A percentile compares a stretch with the other conserved stretches of the same genome.
These are phyloP conservation scores for Trematosphaeria pertusa DNA, from an alignment of 2,329 filamentous ascomycete genomes.

Conservation along the genomic window DNA sequence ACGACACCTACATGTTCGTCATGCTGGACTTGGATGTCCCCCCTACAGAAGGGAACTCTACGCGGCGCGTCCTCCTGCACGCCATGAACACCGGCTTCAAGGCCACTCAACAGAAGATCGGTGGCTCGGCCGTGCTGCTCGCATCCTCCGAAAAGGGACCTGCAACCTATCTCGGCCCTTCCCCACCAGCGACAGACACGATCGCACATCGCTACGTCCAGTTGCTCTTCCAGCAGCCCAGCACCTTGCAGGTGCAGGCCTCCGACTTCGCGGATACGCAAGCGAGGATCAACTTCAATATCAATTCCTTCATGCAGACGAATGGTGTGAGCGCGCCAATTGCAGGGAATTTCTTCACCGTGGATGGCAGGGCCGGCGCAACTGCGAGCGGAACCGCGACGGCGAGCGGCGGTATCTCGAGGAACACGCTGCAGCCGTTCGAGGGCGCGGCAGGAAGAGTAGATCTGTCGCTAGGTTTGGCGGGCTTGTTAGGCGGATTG, in stretches of 20 bases:
- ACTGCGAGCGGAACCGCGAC: slow-evolving; percentile 17
- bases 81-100: slow-evolving; percentile 44
- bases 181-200: slow-evolving; percentile 42
- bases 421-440: slow-evolving; percentile 26
- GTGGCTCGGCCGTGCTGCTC: slow-evolving; percentile 31
- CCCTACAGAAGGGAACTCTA: slow-evolving; percentile 25
- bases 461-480: slow-evolving; percentile 18
- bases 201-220: slow-evolving; percentile 45
- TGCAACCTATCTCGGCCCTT: slow-evolving; percentile 39
- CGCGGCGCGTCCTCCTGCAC: slow-evolving; percentile 41
- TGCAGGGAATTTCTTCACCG: slow-evolving; percentile 45
- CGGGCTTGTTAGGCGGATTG: slow-evolving; percentile 20
- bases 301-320: slow-evolving; percentile 32
- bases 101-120: slow-evolving; percentile 35
- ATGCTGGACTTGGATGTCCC: slow-evolving; percentile 48
- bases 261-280: slow-evolving; percentile 28
- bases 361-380: slow-evolving; percentile 34
- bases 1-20: slow-evolving; percentile 41
- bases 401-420: slow-evolving; percentile 16
- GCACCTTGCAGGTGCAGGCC: slow-evolving; percentile 27
- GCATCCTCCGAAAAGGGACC: slow-evolving; percentile 36
- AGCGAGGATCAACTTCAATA: slow-evolving; percentile 38
- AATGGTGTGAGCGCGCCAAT: slow-evolving; percentile 34
- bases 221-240: slow-evolving; percentile 42
- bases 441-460: slow-evolving; percentile 23